Evolutionary conservation across 148 eudicot species (phyloP).

Genomic region (Dysphania ambrosioides): DNA sequence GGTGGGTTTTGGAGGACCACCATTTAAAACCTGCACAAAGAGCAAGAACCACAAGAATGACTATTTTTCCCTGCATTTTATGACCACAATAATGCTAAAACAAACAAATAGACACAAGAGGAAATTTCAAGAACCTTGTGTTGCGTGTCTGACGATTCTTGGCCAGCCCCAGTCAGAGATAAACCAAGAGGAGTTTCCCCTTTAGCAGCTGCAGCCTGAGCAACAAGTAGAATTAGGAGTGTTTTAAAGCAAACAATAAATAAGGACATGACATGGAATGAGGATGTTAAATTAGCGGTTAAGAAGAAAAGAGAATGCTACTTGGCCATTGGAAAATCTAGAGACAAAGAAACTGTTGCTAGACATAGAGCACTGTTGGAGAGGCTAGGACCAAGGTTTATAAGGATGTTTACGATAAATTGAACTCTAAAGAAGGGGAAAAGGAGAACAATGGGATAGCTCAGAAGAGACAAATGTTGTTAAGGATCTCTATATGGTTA

Average conservation of each 20-base stretch:
- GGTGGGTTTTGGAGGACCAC: conserved; percentile 64
- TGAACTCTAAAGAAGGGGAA: too few relatives aligned
- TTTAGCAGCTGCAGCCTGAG: conserved; percentile 94
- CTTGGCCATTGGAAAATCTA: too few relatives aligned
- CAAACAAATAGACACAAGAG: conserved; percentile 8
- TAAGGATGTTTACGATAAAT: too few relatives aligned
- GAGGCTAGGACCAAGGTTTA: too few relatives aligned
- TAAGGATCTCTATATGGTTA: too few relatives aligned
- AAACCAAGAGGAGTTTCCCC: conserved; percentile 98
- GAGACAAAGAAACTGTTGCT: too few relatives aligned
- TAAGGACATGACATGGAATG: too few relatives aligned
- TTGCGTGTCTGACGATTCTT: conserved; percentile 80
- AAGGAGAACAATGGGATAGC: too few relatives aligned
- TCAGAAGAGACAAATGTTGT: too few relatives aligned
- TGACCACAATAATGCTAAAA: conserved; percentile 7
- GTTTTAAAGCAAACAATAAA: not conserved
- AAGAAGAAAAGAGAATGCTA: too few relatives aligned
- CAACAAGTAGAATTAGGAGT: conserved; percentile 8
- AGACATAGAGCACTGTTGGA: too few relatives aligned
- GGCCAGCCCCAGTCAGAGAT: conserved; percentile 93
- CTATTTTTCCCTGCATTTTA: not conserved
- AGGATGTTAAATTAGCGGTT: too few relatives aligned
- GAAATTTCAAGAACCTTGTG: conserved; percentile 47
- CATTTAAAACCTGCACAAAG: conserved; percentile 52
- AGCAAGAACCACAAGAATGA: conserved; percentile 16